Evolutionary conservation across 129 eudicot genomes (phyloP).

Genomic region (Kitagawia praeruptora): DNA sequence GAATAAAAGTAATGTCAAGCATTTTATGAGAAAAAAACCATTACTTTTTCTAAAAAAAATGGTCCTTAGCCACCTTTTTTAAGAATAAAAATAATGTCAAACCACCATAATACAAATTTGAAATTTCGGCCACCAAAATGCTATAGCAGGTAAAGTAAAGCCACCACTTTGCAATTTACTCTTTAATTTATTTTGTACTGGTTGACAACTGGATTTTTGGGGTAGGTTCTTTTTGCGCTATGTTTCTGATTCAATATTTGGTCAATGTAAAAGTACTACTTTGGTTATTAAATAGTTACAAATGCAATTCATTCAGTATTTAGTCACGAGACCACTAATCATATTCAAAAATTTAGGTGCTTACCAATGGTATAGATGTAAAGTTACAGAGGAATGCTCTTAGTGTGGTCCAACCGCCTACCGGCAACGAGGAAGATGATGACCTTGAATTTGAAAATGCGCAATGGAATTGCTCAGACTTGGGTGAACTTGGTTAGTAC

Average conservation of each 20-base stretch:
- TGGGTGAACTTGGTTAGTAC: slow-evolving; percentile 34
- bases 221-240: not conserved
- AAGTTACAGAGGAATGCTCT: slow-evolving; percentile 84
- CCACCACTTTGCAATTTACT: too few relatives aligned
- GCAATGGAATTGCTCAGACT: slow-evolving; percentile 58
- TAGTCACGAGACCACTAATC: not conserved
- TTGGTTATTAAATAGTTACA: not conserved
- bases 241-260: not conserved
- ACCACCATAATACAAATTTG: too few relatives aligned
- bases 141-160: too few relatives aligned
- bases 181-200: too few relatives aligned
- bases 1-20: too few relatives aligned
- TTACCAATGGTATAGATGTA: slow-evolving; percentile 89
- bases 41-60: too few relatives aligned
- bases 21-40: too few relatives aligned
- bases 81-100: too few relatives aligned
- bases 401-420: slow-evolving; percentile 81
- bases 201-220: not conserved
- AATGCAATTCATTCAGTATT: not conserved
- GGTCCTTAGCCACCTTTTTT: too few relatives aligned
- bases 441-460: slow-evolving; percentile 61
- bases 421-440: slow-evolving; percentile 84
- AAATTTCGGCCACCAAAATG: too few relatives aligned
- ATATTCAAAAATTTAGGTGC: slow-evolving; percentile 40
- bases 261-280: not conserved